Evolutionary conservation across 257 asterid genomes (phyloP), one percentile per base, ranked within the genome.

Genomic region (Marsdenia floribunda): DNA sequence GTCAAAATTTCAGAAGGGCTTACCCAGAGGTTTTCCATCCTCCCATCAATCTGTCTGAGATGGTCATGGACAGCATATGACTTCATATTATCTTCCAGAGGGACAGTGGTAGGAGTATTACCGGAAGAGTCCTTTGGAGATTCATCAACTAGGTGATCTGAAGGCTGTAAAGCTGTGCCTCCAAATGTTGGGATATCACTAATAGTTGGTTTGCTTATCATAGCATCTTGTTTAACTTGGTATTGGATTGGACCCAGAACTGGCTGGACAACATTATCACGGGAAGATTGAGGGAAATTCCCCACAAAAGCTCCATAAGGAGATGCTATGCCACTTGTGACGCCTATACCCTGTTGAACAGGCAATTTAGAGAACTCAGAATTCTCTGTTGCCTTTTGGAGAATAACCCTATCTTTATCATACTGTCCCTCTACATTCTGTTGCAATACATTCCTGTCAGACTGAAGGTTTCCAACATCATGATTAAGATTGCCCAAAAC

Each of bases 21-120:
- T 64, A 88, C 49, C 77, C 77, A 77, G 79, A 90, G 91, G 86
- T 89, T 88, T 78, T 83, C 93, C 86, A 94, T 80, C 82, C 90
- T 83, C 75, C 82, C 87, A 68, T 88, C 97, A 44, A 87, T 86
- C 83, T 87, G 93, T 70, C 86, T 83, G 72, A 87, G 81, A 73
- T 88, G 83, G 70, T 94, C 96, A 75, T 35, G 78, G 73, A 84
- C 88, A 67, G 70, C 65, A 15, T 80, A 67, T 55, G 89, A 59
- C 64, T 82, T 82, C 22, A 44, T 33, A 60, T 85, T 78, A 83
- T 86, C 92, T 77, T 87, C 97, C 40, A 26, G 50, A 35, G 87
- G 86, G 72, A 76, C 83, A 76, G 84, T 82, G 35, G 79, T 79
- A 72, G 87, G 73, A 82, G 80, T 79, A 55, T 80, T 84, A 74